phyloP scores from a whole-genome alignment of 73 alveolate species.

The Blepharisma stoltei region DNA sequence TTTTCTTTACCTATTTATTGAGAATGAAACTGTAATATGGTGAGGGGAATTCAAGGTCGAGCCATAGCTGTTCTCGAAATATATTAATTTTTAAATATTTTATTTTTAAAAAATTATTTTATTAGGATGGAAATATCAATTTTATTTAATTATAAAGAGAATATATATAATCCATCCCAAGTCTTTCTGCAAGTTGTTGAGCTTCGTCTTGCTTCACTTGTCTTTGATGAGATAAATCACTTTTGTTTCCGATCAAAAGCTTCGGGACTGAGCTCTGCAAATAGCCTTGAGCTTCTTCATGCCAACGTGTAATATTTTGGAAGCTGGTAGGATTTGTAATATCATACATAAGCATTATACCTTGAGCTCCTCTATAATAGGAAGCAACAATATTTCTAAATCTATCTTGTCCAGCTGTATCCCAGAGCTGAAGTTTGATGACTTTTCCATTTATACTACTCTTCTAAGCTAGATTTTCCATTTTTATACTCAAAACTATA shows the following conservation, averaged over 20 bases:
- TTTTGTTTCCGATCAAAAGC: conserved; percentile 31
- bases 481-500: too few relatives aligned
- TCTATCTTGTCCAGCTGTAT: conserved; percentile 52
- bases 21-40: too few relatives aligned
- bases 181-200: conserved; percentile 32
- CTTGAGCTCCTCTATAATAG: conserved; percentile 44
- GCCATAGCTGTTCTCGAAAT: too few relatives aligned
- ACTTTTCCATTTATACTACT: conserved; percentile 48
- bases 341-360: conserved; percentile 43
- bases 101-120: too few relatives aligned
- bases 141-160: too few relatives aligned
- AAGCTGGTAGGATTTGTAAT: conserved; percentile 28
- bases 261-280: conserved; percentile 17
- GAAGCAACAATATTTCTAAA: conserved; percentile 32
- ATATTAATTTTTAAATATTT: too few relatives aligned
- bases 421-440: conserved; percentile 54
- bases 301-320: conserved; percentile 15
- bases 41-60: too few relatives aligned
- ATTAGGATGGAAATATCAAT: too few relatives aligned
- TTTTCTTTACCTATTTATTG: too few relatives aligned
- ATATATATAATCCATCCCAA: conserved; percentile 38
- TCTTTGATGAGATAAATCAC: conserved; percentile 18
- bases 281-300: conserved; percentile 24
- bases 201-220: conserved; percentile 33
- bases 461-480: too few relatives aligned